Evolutionary conservation across 441 rosid species (phyloP).

Genomic region (Manihot esculenta): DNA sequence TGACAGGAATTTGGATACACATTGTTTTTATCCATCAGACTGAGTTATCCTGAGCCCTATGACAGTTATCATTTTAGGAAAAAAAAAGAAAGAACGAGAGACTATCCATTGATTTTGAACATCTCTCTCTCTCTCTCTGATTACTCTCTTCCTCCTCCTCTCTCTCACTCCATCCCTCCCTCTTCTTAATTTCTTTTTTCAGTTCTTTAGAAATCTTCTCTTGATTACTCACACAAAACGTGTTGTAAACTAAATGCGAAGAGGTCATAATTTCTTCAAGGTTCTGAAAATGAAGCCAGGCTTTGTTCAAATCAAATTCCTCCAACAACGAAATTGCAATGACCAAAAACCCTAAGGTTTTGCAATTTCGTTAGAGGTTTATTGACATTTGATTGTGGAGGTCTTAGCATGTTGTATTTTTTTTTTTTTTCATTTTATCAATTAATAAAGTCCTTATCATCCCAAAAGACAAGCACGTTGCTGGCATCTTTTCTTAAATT

Average conservation of each 20-base stretch:
- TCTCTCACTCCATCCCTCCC: background rate
- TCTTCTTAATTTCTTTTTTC: background rate
- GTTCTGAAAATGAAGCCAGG: background rate
- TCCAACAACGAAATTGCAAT: background rate
- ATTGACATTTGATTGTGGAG: background rate
- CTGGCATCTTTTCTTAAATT: background rate
- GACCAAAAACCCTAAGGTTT: background rate
- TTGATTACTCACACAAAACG: background rate
- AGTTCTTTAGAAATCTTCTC: background rate
- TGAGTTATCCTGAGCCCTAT: slow-evolving; percentile 3
- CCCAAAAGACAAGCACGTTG: slow-evolving; percentile 1
- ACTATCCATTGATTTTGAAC: background rate
- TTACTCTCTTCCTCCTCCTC: too few relatives aligned
- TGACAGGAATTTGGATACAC: background rate
- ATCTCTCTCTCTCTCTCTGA: background rate
- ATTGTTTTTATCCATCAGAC: slow-evolving; percentile 6
- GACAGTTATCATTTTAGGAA: background rate
- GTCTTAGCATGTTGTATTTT: background rate
- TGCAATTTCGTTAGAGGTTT: background rate
- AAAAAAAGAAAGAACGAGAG: background rate
- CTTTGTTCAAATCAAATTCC: slow-evolving; percentile 1
- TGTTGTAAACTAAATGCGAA: background rate
- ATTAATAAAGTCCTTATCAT: slow-evolving; percentile 4
- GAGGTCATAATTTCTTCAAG: background rate
- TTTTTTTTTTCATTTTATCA: background rate